These are phyloP conservation scores for Lentinus brumalis DNA, from an alignment of 768 basidiomycete genomes.

Conservation along the genomic window DNA sequence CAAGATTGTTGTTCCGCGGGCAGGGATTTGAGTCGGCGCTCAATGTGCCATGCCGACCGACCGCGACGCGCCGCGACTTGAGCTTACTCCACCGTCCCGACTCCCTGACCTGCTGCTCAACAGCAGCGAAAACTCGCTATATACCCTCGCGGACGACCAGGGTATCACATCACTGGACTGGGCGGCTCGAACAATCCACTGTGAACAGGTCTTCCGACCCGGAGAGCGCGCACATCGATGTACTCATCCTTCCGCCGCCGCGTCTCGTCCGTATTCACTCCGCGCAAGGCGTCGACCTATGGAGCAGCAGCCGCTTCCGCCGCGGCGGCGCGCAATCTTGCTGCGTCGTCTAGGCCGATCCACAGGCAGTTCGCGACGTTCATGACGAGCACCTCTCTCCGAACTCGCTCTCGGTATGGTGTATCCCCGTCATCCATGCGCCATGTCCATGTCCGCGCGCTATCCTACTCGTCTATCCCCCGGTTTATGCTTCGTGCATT, in stretches of 20 bases:
- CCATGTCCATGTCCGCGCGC: slow-evolving; percentile 70
- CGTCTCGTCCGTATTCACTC: slow-evolving; percentile 29
- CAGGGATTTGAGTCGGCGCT: background rate
- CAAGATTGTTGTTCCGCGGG: background rate
- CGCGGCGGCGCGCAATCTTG: slow-evolving; percentile 37
- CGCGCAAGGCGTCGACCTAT: slow-evolving; percentile 18
- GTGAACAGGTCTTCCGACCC: background rate
- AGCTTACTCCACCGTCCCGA: background rate
- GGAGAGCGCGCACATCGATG: slow-evolving; percentile 35
- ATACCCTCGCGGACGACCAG: background rate
- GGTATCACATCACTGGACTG: background rate
- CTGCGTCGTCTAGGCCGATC: slow-evolving; percentile 41
- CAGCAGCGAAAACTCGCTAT: background rate
- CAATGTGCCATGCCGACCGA: background rate
- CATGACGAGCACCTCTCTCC: slow-evolving; percentile 46
- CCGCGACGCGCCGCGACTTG: background rate
- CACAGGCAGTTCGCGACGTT: slow-evolving; percentile 63
- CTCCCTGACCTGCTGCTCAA: background rate
- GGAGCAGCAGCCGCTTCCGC: slow-evolving; percentile 10
- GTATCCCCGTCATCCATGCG: slow-evolving; percentile 48
- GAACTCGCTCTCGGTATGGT: slow-evolving; percentile 52
- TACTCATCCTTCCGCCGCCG: slow-evolving; percentile 46
- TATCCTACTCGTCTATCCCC: slow-evolving; percentile 90
- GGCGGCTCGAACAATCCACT: background rate
- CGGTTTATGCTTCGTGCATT: slow-evolving; percentile 86